These are phyloP conservation scores for Aspergillus fumigatus DNA, from an alignment of 2,329 filamentous ascomycete species.

Conservation along the genomic window DNA sequence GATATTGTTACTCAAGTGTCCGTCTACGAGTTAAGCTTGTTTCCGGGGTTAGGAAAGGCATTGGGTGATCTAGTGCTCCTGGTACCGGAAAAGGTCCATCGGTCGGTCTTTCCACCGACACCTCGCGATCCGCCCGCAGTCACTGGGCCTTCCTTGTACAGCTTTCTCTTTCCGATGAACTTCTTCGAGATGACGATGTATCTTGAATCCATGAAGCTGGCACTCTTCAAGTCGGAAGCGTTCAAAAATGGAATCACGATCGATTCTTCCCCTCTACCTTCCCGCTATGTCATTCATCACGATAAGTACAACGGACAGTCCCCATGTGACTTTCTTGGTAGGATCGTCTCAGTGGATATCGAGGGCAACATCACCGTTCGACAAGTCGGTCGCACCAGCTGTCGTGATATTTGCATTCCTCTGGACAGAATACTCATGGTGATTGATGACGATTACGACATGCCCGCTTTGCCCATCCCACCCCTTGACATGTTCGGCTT, in stretches of 20 bases:
- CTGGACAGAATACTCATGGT: slow-evolving; percentile 48
- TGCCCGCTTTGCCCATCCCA: background rate
- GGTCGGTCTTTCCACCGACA: slow-evolving; percentile 5
- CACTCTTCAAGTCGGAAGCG: slow-evolving; percentile 15
- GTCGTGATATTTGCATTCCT: slow-evolving; percentile 47
- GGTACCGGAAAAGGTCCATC: slow-evolving; percentile 24
- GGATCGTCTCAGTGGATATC: slow-evolving; percentile 51
- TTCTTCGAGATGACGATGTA: slow-evolving; percentile 11
- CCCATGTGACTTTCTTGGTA: slow-evolving; percentile 50
- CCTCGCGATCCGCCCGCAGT: background rate
- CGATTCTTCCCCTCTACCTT: slow-evolving; percentile 12
- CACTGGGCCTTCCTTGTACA: slow-evolving; percentile 12
- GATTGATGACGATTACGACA: slow-evolving; percentile 24
- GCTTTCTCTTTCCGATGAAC: slow-evolving; percentile 8
- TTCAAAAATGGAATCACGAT: slow-evolving; percentile 16
- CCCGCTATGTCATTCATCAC: slow-evolving; percentile 16
- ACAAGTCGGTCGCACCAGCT: slow-evolving; percentile 47
- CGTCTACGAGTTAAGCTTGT: slow-evolving; percentile 54
- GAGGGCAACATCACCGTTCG: slow-evolving; percentile 53
- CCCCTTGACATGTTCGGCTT: background rate
- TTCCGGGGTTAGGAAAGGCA: slow-evolving; percentile 45
- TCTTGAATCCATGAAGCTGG: slow-evolving; percentile 15
- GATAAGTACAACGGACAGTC: slow-evolving; percentile 6
- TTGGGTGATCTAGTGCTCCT: slow-evolving; percentile 53
- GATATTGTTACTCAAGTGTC: slow-evolving; percentile 49